Evolutionary conservation across 2,329 filamentous ascomycete species (phyloP), one percentile per base, ranked within the genome.

Genomic region (Cladophialophora exuberans): DNA sequence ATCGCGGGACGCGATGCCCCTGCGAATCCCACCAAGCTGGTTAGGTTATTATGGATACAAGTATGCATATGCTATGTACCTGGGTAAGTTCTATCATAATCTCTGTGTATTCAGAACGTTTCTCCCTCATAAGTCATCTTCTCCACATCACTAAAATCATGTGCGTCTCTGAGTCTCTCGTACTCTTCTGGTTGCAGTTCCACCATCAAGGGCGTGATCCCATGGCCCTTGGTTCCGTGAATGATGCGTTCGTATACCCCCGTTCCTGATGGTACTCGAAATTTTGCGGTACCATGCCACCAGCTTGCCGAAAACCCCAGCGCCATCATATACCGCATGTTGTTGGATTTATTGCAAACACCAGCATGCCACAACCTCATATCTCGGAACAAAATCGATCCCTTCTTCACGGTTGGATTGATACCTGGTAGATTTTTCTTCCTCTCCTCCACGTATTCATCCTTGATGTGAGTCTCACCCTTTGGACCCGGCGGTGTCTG

Each of bases 311-410:
- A 58, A 43, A 54, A 58, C 4, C 47, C 52, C n/a, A 58, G 47
- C 25, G 33, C 59, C 11, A 85, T 67, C 82, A 84, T 84, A 13
- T 83, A 75, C 20, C 82, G 69, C 13, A 79, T 73, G 5, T 76
- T 68, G 4, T 73, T 66, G 1, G 77, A 79, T 25, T 66, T 64
- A 60, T 86, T 85, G 1, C 82, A 82, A 78, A 84, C 83, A 0
- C 83, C 83, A 0, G 81, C 82, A 65, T 86, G 83, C 83, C 83
- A 86, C 3, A 85, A 74, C 28, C 83, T 72, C 53, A 86, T 67
- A 64, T 86, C 83, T 1, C 84, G 74, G 28, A 87, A 64, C 25
- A 85, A 72, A 15, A 86, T 66, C 26, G 79, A 78, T 0, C 83
- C 82, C 45, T 77, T 76, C 18, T 70, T 71, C 6, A 79, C 65